These are phyloP conservation scores for Aphanoascus verrucosus DNA, from an alignment of 2,329 filamentous ascomycete species.

Conservation along the genomic window DNA sequence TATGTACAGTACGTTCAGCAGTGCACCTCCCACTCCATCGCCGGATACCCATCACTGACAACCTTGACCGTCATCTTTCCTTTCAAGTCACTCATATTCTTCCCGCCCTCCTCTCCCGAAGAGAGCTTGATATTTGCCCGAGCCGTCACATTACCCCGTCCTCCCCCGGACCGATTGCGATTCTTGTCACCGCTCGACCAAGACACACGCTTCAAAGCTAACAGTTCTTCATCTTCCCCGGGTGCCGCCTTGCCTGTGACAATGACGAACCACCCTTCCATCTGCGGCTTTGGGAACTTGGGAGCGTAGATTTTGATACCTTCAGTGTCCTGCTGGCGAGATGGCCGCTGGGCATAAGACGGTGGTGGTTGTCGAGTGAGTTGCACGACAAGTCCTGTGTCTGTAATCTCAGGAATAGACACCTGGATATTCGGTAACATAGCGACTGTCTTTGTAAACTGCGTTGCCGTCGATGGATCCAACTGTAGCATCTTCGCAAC, in stretches of 20 bases:
- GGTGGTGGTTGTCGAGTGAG: constrained; percentile 12
- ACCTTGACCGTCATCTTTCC: constrained; percentile 50
- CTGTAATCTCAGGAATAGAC: constrained; percentile 49
- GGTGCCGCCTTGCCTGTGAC: constrained; percentile 41
- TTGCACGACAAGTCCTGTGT: constrained; percentile 45
- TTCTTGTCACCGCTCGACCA: constrained; percentile 45
- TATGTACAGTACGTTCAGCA: neutral
- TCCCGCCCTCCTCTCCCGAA: constrained; percentile 1
- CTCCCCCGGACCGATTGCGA: constrained; percentile 19
- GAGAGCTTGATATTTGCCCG: constrained; percentile 15
- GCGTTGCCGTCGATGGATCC: constrained; percentile 16
- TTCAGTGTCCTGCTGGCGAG: constrained; percentile 49
- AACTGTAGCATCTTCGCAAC: constrained; percentile 25
- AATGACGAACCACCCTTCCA: constrained; percentile 83
- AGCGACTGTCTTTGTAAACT: constrained; percentile 49
- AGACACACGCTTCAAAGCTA: constrained; percentile 75
- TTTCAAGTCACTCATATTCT: constrained; percentile 12
- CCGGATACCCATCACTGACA: constrained; percentile 78
- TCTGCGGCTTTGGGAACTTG: constrained; percentile 85
- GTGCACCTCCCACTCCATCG: constrained; percentile 53
- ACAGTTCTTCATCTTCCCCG: constrained; percentile 60
- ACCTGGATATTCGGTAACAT: constrained; percentile 61
- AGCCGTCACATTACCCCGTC: constrained; percentile 13
- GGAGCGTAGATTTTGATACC: constrained; percentile 66
- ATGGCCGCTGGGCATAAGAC: neutral